Evolutionary conservation across 2,329 filamentous ascomycete species (phyloP).

Genomic region (Aureobasidium sp.): DNA sequence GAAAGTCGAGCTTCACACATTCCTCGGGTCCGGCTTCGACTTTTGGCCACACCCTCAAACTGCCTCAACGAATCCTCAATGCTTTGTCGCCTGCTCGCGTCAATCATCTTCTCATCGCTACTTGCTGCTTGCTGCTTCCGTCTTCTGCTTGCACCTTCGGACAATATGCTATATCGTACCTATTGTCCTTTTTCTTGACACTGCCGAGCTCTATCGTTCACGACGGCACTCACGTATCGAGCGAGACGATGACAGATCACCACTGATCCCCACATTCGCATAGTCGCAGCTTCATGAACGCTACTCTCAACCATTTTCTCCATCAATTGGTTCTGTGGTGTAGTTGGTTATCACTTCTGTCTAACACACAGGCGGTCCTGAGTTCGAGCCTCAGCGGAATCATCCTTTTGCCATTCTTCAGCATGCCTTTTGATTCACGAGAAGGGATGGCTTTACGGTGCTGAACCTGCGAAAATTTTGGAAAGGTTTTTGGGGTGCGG

Average conservation of each 20-base stretch:
- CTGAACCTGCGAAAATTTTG: no score
- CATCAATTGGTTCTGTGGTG: slow-evolving; percentile 17
- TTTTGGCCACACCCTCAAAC: slow-evolving; percentile 4
- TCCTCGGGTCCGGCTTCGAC: not conserved
- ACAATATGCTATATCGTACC: not conserved
- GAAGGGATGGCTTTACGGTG: no score
- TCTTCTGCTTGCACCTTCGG: not conserved
- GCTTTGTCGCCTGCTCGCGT: not conserved
- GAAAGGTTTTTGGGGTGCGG: no score
- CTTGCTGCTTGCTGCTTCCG: not conserved
- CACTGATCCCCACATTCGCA: no score
- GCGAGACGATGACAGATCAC: no score
- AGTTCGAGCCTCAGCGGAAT: slow-evolving; percentile 13
- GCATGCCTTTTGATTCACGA: no score
- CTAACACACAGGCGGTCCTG: slow-evolving; percentile 18
- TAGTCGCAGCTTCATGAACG: not conserved
- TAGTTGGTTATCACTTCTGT: slow-evolving; percentile 20
- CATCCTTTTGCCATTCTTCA: no score
- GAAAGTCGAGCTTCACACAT: not conserved
- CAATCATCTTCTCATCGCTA: not conserved
- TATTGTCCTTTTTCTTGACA: no score
- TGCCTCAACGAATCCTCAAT: not conserved
- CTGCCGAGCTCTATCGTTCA: no score
- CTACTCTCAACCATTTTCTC: no score
- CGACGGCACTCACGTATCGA: no score